Base-by-base conservation (phyloP, 176 grass and related monocot genomes). In the Elaeis guineensis region DNA sequence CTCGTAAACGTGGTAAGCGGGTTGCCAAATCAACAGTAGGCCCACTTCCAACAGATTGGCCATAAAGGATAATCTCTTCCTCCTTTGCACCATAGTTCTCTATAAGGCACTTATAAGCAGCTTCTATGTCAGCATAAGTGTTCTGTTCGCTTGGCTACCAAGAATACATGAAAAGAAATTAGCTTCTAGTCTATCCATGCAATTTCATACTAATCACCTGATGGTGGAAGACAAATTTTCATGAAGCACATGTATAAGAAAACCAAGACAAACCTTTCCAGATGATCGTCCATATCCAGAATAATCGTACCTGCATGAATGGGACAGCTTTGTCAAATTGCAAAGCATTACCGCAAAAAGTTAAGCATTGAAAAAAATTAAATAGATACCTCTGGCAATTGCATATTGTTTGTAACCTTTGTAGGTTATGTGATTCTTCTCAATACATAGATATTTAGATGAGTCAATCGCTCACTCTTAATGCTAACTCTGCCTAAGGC, bases 201-300 rank as follows among this genome's bases (percentile, higher is more conserved):
- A 44, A 44, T 44, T 44, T 44, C 35, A 44, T 44, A 14, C 35
- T 14, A 44, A 44, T 44, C 35, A 44, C 35, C 8, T 12, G 28
- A 30, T 30, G 5, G 11, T 44, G 35, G 35, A 44, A 44, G 1
- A 44, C 11, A 12, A 44, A 44, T 44, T 12, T 9, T 44, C 35
- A 3, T 12, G 11, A 39, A 44, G 35, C 35, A 14, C 67, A 20
- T 5, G 20, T 15, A 21, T 25, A 56, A 25, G n/a, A 59, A 77
- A 57, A 28, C 63, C 48, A 52, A 52, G 70, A 52, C 62, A 69
- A 79, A 95, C 90, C 90, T 95, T 95, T 85, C 85, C 85, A 32
- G 90, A 78, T 49, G 90, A 95, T 71, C 86, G 90, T 1, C 90
- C 90, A 69, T 95, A 95, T 62, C 90, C 90, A 80, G 90, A 95